Percentiles rank a stretch among this genome's conserved stretches.
Conservation (phyloP, 225 moss, liverwort and hornwort species). For the Climacium dendroides region DNA sequence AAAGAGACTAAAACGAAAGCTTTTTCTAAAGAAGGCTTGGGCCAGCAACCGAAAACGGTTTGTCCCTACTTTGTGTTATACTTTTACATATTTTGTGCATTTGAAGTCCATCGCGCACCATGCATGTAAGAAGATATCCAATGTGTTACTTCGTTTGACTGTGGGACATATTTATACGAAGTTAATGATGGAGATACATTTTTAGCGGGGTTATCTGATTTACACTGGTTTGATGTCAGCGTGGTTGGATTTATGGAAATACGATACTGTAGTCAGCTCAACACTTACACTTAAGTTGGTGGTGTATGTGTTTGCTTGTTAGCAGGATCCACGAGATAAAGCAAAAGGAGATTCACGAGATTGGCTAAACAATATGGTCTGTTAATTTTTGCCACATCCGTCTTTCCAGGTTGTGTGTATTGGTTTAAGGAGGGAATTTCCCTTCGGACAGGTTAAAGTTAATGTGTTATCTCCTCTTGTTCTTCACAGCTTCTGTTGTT, state of each 20-base stretch:
- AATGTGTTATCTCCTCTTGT: neutral
- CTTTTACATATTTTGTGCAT: neutral
- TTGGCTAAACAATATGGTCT: conserved; percentile 93
- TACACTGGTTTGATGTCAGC: neutral
- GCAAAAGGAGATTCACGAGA: conserved; percentile 98
- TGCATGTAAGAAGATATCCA: neutral
- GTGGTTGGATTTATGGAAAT: neutral
- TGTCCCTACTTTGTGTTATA: conserved; percentile 15
- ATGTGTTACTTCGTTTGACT: neutral
- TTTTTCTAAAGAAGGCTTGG: conserved; percentile 95
- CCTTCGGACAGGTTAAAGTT: neutral
- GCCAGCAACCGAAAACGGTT: conserved; percentile 98
- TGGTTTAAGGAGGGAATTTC: neutral
- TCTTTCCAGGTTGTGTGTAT: neutral
- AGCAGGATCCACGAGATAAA: conserved; percentile 98
- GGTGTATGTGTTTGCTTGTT: conserved; percentile 19
- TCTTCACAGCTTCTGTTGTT: neutral
- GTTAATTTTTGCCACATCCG: neutral
- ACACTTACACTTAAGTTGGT: conserved; percentile 3
- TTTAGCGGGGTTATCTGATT: neutral
- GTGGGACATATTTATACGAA: neutral
- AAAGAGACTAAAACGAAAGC: conserved; percentile 99
- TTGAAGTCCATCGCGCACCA: neutral
- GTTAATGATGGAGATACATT: neutral
- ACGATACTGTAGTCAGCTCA: neutral